Conservation (phyloP, 1,284 basidiomycete genomes). For the Sporisorium graminicola region DNA sequence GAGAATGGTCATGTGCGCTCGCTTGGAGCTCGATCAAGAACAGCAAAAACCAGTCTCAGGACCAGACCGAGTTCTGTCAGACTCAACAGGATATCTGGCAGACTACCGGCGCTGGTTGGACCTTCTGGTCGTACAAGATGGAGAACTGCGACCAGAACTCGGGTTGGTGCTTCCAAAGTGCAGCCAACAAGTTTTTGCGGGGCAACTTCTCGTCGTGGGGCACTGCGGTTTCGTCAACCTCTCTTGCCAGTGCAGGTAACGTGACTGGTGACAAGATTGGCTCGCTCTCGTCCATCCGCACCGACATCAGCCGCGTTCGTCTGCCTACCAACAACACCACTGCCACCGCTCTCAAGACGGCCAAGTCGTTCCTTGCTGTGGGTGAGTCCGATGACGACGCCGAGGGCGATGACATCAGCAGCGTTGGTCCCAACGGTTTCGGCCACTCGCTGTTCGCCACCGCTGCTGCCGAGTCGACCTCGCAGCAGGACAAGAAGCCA, state of each 20-base stretch:
- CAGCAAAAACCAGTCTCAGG: slow-evolving; percentile 73
- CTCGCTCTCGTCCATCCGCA: slow-evolving; percentile 18
- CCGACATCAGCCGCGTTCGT: slow-evolving; percentile 31
- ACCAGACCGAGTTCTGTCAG: slow-evolving; percentile 75
- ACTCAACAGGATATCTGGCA: slow-evolving; percentile 77
- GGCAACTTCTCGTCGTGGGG: slow-evolving; percentile 60
- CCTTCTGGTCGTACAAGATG: slow-evolving; percentile 78
- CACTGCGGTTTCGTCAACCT: slow-evolving; percentile 25
- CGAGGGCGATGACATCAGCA: slow-evolving; percentile 15
- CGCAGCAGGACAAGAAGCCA: not conserved
- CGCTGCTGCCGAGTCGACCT: not conserved
- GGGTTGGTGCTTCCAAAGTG: slow-evolving; percentile 68
- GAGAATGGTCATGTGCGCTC: slow-evolving; percentile 73
- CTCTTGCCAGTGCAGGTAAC: slow-evolving; percentile 6
- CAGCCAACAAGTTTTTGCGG: slow-evolving; percentile 51
- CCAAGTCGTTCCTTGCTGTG: slow-evolving; percentile 29
- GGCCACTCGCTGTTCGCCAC: slow-evolving; percentile 26
- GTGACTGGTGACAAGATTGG: slow-evolving; percentile 21
- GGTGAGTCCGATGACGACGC: slow-evolving; percentile 8
- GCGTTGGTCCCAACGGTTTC: slow-evolving; percentile 39
- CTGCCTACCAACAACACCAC: slow-evolving; percentile 26
- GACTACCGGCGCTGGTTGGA: slow-evolving; percentile 77
- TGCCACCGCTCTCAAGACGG: slow-evolving; percentile 1
- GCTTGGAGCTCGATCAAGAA: slow-evolving; percentile 74
- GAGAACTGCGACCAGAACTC: slow-evolving; percentile 65